Base-by-base conservation (phyloP, 345 rosid genomes). In the Dipteronia sinensis region DNA sequence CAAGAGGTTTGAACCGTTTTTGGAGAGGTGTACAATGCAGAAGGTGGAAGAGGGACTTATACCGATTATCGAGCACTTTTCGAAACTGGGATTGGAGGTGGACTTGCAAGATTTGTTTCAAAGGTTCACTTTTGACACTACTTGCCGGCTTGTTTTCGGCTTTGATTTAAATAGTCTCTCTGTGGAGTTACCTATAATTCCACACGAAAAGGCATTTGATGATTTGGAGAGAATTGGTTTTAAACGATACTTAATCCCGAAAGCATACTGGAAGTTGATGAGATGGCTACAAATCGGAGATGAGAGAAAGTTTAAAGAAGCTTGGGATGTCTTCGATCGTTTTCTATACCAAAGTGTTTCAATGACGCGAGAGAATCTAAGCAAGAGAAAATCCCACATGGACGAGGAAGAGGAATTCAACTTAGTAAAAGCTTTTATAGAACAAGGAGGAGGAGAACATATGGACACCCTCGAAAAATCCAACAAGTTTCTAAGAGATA, bases 71-170 rank as follows among this genome's bases (percentile, higher is more conserved):
- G 74, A 81, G 0, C 72, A 67, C 44, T 27, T 56, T 15, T 53
- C 66, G 0, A 22, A 7, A 16, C 23, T 8, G 1, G 81, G 51
- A 31, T 9, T 3, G 4, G 79, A 16, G 10, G 71, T 83, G 16
- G 81, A 83, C 47, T 15, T 83, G 42, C 83, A 85, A 76, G 87
- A 83, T 40, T 23, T 87, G 11, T 71, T 85, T 7, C 70, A 82
- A 1, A 64, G 87, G 25, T 83, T 81, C 59, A 76, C 34, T 1
- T 87, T 79, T 42, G 84, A 87, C 46, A 79, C 46, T 25, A 56
- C 75, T 23, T 73, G 80, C 22, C 17, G 46, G 53, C 68, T 78
- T 73, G 80, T 65, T 29, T 59, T 71, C 1, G 83, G 83, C 1
- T 79, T 78, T 29, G 81, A 84, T 13, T 82, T 84, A 0, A 62